phyloP scores from a whole-genome alignment of 495 filamentous ascomycete species.

The Xylaria castorea region DNA sequence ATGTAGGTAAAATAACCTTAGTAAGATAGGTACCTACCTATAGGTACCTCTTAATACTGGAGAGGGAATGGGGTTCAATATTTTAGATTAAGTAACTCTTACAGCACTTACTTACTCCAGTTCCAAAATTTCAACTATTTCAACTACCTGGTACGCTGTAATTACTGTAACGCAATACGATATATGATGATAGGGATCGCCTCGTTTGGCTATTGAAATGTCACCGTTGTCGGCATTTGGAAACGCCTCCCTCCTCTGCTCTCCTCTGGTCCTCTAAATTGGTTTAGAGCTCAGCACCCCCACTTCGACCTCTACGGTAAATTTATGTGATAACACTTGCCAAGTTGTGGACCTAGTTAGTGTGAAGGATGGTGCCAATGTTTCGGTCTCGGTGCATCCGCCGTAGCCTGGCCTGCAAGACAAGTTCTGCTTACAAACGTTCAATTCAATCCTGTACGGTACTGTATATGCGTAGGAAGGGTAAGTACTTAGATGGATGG shows the following conservation, averaged over 20 bases:
- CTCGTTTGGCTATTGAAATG: not conserved
- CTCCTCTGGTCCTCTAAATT: not conserved
- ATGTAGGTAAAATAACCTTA: too few species aligned
- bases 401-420: not conserved
- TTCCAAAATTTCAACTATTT: not conserved
- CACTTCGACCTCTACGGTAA: not conserved
- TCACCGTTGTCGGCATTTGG: not conserved
- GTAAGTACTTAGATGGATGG: not conserved
- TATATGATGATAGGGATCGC: not conserved
- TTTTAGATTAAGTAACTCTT: too few species aligned
- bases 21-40: too few species aligned
- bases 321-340: not conserved
- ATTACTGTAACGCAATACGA: not conserved
- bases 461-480: not conserved
- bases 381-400: not conserved
- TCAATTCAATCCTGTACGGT: not conserved
- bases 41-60: not conserved
- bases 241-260: not conserved
- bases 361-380: not conserved
- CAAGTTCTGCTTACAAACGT: not conserved
- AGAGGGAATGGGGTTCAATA: too few species aligned
- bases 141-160: not conserved
- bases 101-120: not conserved
- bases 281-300: not conserved
- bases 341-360: conserved; percentile 4